Evolutionary conservation across 176 grass and related monocot species (phyloP), one percentile per base, ranked within the genome.

Genomic region (Eremochloa ophiuroides): DNA sequence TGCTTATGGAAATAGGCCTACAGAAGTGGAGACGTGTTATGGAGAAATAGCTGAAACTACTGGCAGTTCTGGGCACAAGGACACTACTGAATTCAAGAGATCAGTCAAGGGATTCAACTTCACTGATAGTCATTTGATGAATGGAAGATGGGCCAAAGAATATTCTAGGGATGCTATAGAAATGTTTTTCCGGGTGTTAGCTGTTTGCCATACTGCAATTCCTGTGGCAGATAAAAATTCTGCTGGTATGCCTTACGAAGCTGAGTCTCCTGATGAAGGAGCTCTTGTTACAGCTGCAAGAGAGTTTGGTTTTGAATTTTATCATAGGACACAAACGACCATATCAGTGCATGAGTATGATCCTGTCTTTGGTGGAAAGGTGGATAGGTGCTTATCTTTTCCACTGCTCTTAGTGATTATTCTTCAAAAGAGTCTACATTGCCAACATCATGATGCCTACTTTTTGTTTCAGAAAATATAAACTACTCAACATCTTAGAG

Each of bases 291-390:
- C 85, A 80, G 94, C 94, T 66, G 92, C 94, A 71, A 89, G 89
- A 43, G 94, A 97, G 79, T 85, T 97, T 74, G 94, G 92, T 62
- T 97, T 97, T 75, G 89, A 94, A 85, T 97, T 97, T 91, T 94
- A 92, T 86, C 65, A 71, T 67, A 97, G 94, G 80, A 92, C 94
- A 79, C 94, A 94, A 28, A 94, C 77, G 48, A 88, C 66, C 63
- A 80, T 97, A 74, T 94, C 92, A 55, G 82, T 97, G 33, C 91
- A 72, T 29, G 94, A 97, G 76, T 62, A 87, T 41, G 92, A 94
- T 73, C 89, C 88, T 68, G 25, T 82, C 34, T 47, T 35, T 62
- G 62, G 86, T 68, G 79, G 60, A 68, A 80, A 80, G 62, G 47
- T 88, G 68, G 86, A 88, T 75, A 88, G 86, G 86, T 88, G 75